Evolutionary conservation across 495 filamentous ascomycete genomes (phyloP).

Genomic region (Ascodesmis nigricans): DNA sequence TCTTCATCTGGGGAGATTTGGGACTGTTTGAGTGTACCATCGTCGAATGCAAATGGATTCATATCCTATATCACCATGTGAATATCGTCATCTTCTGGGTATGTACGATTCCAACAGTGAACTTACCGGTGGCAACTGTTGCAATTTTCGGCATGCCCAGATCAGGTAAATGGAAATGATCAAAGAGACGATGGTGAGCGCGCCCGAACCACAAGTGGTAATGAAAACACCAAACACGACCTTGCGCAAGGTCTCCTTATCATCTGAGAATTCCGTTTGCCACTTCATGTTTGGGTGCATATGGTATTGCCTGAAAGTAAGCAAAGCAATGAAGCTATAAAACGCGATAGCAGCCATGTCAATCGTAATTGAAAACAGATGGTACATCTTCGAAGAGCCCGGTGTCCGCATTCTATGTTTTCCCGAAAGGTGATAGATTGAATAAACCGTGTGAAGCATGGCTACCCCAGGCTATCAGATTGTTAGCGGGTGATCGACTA

Average conservation of each 20-base stretch:
- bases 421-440: slow-evolving; percentile 12
- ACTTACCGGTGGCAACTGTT: too few relatives aligned
- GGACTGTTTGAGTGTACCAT: too few relatives aligned
- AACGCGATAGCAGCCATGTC: slow-evolving; percentile 8
- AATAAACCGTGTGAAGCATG: slow-evolving; percentile 12
- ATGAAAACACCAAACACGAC: slow-evolving; percentile 10
- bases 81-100: too few relatives aligned
- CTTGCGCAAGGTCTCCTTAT: background rate
- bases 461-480: slow-evolving; percentile 13
- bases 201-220: slow-evolving; percentile 6
- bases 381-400: slow-evolving; percentile 10
- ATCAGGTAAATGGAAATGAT: slow-evolving; percentile 10
- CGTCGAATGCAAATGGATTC: too few relatives aligned
- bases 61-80: too few relatives aligned
- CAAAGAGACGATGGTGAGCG: slow-evolving; percentile 8
- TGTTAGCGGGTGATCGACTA: too few relatives aligned
- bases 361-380: slow-evolving; percentile 7
- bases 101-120: too few relatives aligned
- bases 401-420: slow-evolving; percentile 12
- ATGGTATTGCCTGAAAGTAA: slow-evolving; percentile 8
- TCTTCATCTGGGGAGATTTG: too few relatives aligned
- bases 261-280: slow-evolving; percentile 11
- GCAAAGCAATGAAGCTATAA: slow-evolving; percentile 10
- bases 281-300: slow-evolving; percentile 2
- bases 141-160: slow-evolving; percentile 10